Evolutionary conservation across 306 rosid species (phyloP).

Genomic region (Prunus kanzakura): DNA sequence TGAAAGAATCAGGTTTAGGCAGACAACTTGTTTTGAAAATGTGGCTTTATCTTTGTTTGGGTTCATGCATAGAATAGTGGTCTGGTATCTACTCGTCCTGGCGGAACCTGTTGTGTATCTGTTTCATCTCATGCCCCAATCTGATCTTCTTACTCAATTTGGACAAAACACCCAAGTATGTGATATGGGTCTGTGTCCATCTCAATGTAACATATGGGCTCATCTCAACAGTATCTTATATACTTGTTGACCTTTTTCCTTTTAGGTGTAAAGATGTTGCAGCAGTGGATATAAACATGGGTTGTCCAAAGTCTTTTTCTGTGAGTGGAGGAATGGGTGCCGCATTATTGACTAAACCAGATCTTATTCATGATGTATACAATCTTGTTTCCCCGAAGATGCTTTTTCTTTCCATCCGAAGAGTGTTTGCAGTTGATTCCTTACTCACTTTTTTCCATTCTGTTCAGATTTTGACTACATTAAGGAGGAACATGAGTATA

Average conservation of each 20-base stretch:
- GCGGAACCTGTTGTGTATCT: not conserved
- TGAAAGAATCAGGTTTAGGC: not conserved
- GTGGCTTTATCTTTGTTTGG: not conserved
- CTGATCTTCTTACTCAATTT: not conserved
- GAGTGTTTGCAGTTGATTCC: constrained; percentile 10
- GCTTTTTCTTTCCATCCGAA: not conserved
- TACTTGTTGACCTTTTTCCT: not conserved
- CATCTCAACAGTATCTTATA: not conserved
- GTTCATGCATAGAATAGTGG: not conserved
- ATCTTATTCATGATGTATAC: constrained; percentile 78
- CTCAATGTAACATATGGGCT: not conserved
- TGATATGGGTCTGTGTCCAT: not conserved
- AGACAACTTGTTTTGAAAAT: not conserved
- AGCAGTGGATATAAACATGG: constrained; percentile 92
- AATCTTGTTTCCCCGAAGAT: constrained; percentile 10
- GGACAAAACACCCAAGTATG: constrained; percentile 2
- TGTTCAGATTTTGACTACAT: constrained; percentile 76
- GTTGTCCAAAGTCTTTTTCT: constrained; percentile 90
- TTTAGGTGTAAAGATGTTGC: constrained; percentile 80
- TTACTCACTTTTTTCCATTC: constrained; percentile 16
- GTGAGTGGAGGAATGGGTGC: constrained; percentile 96
- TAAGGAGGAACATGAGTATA: constrained; percentile 72
- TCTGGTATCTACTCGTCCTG: not conserved
- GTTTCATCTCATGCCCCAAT: not conserved
- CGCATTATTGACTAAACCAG: constrained; percentile 72